Evolutionary conservation across 31 red algal species (phyloP).

Genomic region (Bonnemaisonia californica): DNA sequence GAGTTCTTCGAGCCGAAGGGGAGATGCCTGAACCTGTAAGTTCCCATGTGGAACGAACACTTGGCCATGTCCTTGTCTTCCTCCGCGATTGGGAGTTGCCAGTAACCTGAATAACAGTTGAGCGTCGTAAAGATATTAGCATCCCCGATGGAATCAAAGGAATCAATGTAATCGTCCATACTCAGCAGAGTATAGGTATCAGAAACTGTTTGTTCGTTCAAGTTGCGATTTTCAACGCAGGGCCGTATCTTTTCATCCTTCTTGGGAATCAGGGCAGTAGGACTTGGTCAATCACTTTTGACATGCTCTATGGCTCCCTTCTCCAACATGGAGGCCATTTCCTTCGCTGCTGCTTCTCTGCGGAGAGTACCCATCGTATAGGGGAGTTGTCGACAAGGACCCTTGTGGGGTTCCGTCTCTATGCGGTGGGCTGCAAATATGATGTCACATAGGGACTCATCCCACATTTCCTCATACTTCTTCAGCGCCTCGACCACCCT

Average conservation of each 20-base stretch:
- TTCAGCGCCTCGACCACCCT: not conserved
- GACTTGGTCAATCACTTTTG: conserved; percentile 29
- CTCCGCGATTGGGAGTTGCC: too few species aligned
- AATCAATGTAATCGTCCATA: conserved; percentile 66
- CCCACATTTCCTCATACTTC: conserved; percentile 27
- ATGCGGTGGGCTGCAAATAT: conserved; percentile 12
- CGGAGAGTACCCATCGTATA: conserved; percentile 19
- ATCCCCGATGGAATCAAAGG: conserved; percentile 27
- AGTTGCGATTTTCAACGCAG: conserved; percentile 47
- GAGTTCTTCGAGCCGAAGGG: conserved; percentile 46
- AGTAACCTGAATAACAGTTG: too few species aligned
- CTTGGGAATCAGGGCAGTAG: conserved; percentile 42
- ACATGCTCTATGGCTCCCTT: conserved; percentile 34
- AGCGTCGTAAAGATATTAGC: conserved; percentile 39
- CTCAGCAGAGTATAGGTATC: conserved; percentile 40
- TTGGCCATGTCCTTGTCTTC: conserved; percentile 23
- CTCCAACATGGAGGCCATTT: too few species aligned
- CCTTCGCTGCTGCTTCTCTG: not conserved
- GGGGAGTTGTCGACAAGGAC: too few species aligned
- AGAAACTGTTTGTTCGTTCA: conserved; percentile 34
- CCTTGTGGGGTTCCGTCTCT: too few species aligned
- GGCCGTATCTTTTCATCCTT: conserved; percentile 28
- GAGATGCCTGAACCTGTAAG: conserved; percentile 38
- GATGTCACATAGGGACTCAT: conserved; percentile 9
- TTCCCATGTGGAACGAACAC: conserved; percentile 39